A percentile compares a stretch with the other conserved stretches of the same genome.
These are phyloP conservation scores for Phyllosticta citriasiana DNA, from an alignment of 2,329 filamentous ascomycete genomes.

Conservation along the genomic window DNA sequence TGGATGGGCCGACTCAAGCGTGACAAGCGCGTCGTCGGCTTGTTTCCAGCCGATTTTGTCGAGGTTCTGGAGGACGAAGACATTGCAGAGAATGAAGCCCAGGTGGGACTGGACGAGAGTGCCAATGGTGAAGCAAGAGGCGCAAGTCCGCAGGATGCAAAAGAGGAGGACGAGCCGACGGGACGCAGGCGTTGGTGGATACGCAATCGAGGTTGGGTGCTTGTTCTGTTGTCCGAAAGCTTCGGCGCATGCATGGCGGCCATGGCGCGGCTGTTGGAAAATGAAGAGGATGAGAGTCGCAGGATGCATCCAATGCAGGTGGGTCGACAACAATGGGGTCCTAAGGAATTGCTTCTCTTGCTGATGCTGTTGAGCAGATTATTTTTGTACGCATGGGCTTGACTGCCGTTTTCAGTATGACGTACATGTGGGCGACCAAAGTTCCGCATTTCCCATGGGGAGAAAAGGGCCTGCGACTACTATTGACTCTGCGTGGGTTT, in stretches of 20 bases:
- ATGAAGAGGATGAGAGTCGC: background rate
- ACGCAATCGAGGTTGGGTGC: constrained; percentile 4
- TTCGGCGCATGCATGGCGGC: constrained; percentile 9
- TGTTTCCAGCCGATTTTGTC: constrained; percentile 97
- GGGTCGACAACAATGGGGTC: background rate
- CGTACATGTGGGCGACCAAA: constrained; percentile 61
- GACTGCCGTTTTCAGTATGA: constrained; percentile 53
- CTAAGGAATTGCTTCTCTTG: background rate
- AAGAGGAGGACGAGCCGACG: background rate
- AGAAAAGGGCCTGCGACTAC: constrained; percentile 13
- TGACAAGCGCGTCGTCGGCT: constrained; percentile 80
- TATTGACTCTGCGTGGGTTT: constrained; percentile 17
- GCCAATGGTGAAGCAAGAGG: background rate
- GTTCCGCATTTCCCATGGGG: constrained; percentile 19
- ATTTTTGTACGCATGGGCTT: constrained; percentile 69
- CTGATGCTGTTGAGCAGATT: constrained; percentile 35
- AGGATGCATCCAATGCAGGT: constrained; percentile 10
- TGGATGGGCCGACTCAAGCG: constrained; percentile 90
- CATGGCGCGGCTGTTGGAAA: constrained; percentile 4
- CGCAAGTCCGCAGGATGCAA: background rate
- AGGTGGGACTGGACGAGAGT: background rate
- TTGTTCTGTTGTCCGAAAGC: constrained; percentile 2
- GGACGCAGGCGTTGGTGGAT: constrained; percentile 1
- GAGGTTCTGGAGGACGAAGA: constrained; percentile 88
- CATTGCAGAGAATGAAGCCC: constrained; percentile 65